Conservation (phyloP, 129 eudicot species). For the Flaveria trinervia region DNA sequence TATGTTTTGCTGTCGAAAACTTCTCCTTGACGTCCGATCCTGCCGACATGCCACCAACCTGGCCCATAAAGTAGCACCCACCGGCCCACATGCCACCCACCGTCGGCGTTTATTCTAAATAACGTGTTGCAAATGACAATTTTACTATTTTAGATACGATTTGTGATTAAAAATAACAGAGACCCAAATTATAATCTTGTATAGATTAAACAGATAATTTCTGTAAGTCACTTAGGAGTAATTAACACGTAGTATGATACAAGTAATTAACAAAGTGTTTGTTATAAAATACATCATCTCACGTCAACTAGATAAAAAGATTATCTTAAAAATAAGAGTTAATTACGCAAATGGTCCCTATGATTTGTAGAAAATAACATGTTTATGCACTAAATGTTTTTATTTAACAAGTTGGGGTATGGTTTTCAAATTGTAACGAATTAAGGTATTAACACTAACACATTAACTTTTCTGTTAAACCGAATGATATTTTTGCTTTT, state of each 20-base stretch:
- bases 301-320: no score
- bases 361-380: no score
- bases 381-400: no score
- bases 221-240: background rate
- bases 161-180: background rate
- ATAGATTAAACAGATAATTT: background rate
- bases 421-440: no score
- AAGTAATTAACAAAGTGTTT: background rate
- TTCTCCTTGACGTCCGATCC: background rate
- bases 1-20: background rate
- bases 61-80: constrained; percentile 4
- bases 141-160: no score
- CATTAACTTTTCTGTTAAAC: no score
- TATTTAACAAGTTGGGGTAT: no score
- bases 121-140: background rate
- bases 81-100: constrained; percentile 18
- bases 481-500: no score
- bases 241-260: background rate
- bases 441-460: no score
- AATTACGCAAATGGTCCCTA: no score
- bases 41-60: constrained; percentile 7
- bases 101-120: background rate
- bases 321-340: no score
- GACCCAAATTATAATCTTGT: background rate
- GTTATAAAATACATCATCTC: no score